phyloP scores from a whole-genome alignment of 805 yeast species.

The Wickerhamiella azymoides region DNA sequence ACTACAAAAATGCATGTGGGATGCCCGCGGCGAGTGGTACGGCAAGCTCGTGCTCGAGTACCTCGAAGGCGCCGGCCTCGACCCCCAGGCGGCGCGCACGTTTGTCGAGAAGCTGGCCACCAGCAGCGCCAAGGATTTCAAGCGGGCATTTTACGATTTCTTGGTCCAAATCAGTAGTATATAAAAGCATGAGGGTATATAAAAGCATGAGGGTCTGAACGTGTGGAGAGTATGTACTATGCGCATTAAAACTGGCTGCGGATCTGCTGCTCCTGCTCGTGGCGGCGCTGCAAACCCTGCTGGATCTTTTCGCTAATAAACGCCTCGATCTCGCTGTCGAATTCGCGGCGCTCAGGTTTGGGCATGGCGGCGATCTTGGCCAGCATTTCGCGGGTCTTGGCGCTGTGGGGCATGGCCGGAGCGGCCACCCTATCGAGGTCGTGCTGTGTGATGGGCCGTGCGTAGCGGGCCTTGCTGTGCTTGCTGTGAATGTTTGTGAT shows the following conservation, averaged over 20 bases:
- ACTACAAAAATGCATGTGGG: conserved; percentile 49
- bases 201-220: too few relatives aligned
- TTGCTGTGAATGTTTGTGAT: conserved; percentile 68
- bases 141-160: conserved; percentile 16
- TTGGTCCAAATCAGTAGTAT: conserved; percentile 1
- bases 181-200: too few relatives aligned
- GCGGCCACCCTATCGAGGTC: conserved; percentile 51
- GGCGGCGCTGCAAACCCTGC: conserved; percentile 16
- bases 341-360: conserved; percentile 24
- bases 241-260: not conserved
- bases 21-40: conserved; percentile 29
- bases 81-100: conserved; percentile 11
- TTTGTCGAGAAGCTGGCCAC: conserved; percentile 12
- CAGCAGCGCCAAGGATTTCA: conserved; percentile 16
- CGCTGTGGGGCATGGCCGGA: conserved; percentile 54
- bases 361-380: conserved; percentile 21
- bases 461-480: conserved; percentile 35
- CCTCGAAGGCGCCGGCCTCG: conserved; percentile 16
- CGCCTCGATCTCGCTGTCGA: conserved; percentile 42
- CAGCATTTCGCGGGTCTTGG: conserved; percentile 31
- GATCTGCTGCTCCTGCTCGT: conserved; percentile 8
- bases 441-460: conserved; percentile 42
- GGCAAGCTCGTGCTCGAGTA: conserved; percentile 14
- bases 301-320: conserved; percentile 32
- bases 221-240: too few relatives aligned